Base-by-base conservation (phyloP, 108 stramenopile genomes). In the Cyclotella distinguenda region DNA sequence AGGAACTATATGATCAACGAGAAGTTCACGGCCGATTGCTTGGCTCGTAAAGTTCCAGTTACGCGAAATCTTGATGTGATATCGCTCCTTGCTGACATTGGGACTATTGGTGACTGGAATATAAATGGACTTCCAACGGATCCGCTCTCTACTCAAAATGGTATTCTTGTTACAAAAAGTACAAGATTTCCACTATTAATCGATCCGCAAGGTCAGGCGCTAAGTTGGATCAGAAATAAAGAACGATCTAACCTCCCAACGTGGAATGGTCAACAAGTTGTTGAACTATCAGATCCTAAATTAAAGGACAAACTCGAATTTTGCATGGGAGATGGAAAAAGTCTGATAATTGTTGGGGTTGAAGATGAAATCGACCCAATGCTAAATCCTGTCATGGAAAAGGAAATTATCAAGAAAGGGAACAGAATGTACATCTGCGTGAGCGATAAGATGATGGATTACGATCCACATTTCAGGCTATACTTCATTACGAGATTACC, bases 311-410 rank as follows among this genome's bases (percentile, higher is more conserved):
- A 94, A 67, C 87, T 95, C 16, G 91, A 94, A 68, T 83, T 83
- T 50, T 84, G 84, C 72, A 89, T 95, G 91, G 78, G 89, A 30
- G 87, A 94, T 52, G 95, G 93, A 8, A 81, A 85, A 65, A 82
- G 85, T 30, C 63, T 95, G 27, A 88, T 95, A 8, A 78, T 95
- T 46, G 71, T 89, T 9, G 92, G 91, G 25, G 91, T 95, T 7
- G 95, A 94, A 80, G 86, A 91, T 63, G 91, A 94, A 21, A 90
- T 95, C 33, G 95, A 95, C 45, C 93, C 93, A 21, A 93, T 95
- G 86, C 82, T 95, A 4, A 93, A 95, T 64, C 95, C 95, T n/a
- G 85, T 95, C 19, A 51, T 95, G 69, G 92, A 94, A 72, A 92
- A 91, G 62, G 82, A 88, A 79, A 65, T 94, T 65, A 74, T 90